Conservation (phyloP, 2,329 filamentous ascomycete genomes). For the Cadophora malorum region DNA sequence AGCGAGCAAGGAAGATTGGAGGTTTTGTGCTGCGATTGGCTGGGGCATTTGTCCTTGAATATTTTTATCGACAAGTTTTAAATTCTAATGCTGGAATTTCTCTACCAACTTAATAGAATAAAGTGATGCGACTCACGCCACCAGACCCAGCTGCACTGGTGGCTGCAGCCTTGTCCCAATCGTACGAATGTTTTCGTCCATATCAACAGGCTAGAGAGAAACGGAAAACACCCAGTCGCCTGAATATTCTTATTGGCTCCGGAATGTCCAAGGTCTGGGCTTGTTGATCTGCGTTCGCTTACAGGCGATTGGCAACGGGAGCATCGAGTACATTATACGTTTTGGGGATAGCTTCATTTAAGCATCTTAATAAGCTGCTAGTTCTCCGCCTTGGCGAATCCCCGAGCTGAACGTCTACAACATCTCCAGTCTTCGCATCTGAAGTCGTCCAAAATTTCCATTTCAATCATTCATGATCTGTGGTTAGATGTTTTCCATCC, state of each 20-base stretch:
- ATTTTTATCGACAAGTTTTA: neutral
- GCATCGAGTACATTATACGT: conserved; percentile 16
- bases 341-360: conserved; percentile 11
- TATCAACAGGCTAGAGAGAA: neutral
- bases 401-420: neutral
- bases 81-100: too few species aligned
- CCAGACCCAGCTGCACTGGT: too few species aligned
- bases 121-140: too few species aligned
- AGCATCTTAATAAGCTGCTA: neutral
- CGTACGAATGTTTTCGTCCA: neutral
- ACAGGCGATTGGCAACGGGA: conserved; percentile 1
- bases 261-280: neutral
- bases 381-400: conserved; percentile 5
- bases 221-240: neutral
- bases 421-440: neutral
- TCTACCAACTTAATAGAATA: too few species aligned
- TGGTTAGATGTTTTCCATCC: neutral
- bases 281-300: neutral
- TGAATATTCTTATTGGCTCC: neutral
- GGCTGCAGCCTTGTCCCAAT: too few species aligned
- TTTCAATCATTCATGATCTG: neutral
- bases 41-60: conserved; percentile 13
- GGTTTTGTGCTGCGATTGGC: neutral
- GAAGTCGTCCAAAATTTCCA: neutral
- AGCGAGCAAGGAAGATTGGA: conserved; percentile 34